Evolutionary conservation across 2,329 filamentous ascomycete genomes (phyloP), one percentile per base, ranked within the genome.

Genomic region (Fusarium sp.): DNA sequence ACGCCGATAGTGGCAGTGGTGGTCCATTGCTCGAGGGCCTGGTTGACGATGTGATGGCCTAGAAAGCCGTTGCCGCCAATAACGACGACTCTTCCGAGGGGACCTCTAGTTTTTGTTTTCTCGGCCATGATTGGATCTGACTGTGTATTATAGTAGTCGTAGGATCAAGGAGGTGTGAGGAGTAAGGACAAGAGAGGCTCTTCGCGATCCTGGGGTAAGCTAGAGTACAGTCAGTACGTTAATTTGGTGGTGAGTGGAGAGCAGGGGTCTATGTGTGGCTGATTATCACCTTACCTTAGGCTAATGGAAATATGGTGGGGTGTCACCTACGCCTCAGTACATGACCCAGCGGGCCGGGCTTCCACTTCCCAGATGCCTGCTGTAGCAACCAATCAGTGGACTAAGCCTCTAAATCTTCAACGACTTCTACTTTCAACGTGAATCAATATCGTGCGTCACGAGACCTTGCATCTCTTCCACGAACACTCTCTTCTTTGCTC

Each of bases 1-100:
- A 95, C 81, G 18, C 93, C 92, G 48, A 89, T 87, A 40, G 95
- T 88, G 68, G 85, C 81, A 63, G 80, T 80, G 66, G 84, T 83
- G 59, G 75, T 76, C 82, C 82, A 84, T 40, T 76, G 75, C 42
- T 87, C 86, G 74, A 92, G 84, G 60, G 93, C 86, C 76, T 92
- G 86, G 79, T 90, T 88, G 77, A 95, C 91, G 72, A 95, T 91
- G 81, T 95, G 92, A 81, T 92, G 91, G 78, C 93, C 93, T 17
- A 96, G 86, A 81, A 96, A 95, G 71, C 93, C 93, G 78, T 93
- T 95, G 77, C 93, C 93, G 75, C 93, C 93, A 72, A 95, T 90
- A 72, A 96, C 90, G 72, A 95, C 85, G 75, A 94, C 91, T 69
- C 86, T 88, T 77, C 92, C 92, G 52, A 94, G 84, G 56, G 79